These are phyloP conservation scores for Aureobasidium melanogenum DNA, from an alignment of 2,329 filamentous ascomycete genomes.

Conservation along the genomic window DNA sequence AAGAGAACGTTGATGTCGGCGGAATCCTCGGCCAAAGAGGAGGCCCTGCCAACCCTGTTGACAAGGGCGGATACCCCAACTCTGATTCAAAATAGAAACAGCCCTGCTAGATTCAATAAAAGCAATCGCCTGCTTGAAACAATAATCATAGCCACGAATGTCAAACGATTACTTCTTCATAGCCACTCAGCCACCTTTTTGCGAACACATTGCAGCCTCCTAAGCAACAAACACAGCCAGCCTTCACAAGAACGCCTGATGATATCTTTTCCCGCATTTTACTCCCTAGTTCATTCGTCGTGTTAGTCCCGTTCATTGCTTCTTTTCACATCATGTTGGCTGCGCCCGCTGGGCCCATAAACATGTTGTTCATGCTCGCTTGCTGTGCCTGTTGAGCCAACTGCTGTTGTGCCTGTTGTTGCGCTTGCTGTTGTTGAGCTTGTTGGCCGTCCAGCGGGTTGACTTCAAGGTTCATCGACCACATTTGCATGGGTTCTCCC, in stretches of 20 bases:
- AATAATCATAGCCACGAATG: neutral
- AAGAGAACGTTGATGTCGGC: slow-evolving; percentile 29
- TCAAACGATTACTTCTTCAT: neutral
- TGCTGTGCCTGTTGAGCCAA: slow-evolving; percentile 5
- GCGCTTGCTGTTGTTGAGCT: slow-evolving; percentile 13
- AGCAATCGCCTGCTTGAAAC: neutral
- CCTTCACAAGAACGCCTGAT: neutral
- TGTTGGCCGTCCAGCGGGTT: slow-evolving; percentile 19
- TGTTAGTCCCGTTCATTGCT: neutral
- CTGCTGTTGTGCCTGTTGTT: slow-evolving; percentile 10
- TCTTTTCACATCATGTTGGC: slow-evolving; percentile 11
- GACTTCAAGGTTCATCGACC: slow-evolving; percentile 22
- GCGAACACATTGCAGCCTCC: neutral
- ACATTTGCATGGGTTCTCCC: slow-evolving; percentile 40
- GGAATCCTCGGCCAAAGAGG: slow-evolving; percentile 37
- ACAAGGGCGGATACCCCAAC: slow-evolving; percentile 25
- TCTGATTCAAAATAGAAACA: neutral
- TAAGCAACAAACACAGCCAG: neutral
- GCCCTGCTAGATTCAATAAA: neutral
- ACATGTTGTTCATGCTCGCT: slow-evolving; percentile 10
- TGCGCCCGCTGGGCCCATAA: slow-evolving; percentile 5
- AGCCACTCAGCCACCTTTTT: neutral
- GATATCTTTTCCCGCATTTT: neutral
- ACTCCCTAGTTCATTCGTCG: neutral
- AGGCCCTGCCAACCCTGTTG: slow-evolving; percentile 34